Evolutionary conservation across 352 stramenopile genomes (phyloP).

Genomic region (Phytophthora melonis): DNA sequence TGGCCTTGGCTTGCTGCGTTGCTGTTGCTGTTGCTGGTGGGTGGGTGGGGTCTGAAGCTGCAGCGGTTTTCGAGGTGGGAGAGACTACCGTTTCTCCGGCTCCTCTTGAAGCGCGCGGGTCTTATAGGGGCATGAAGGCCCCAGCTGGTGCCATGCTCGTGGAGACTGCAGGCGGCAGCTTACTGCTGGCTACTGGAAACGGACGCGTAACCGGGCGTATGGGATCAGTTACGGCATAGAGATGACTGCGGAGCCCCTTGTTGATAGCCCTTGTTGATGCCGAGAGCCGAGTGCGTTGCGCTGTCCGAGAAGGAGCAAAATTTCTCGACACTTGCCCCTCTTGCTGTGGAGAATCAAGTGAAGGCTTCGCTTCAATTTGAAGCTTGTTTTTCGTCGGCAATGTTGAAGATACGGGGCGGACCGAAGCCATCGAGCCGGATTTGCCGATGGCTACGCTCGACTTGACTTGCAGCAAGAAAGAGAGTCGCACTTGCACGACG

Average conservation of each 20-base stretch:
- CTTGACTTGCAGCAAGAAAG: background rate
- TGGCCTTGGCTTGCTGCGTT: too few relatives aligned
- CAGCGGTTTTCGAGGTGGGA: conserved; percentile 30
- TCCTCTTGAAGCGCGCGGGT: conserved; percentile 14
- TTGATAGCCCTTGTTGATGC: too few relatives aligned
- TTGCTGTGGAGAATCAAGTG: background rate
- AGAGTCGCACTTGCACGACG: too few relatives aligned
- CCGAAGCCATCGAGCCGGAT: background rate
- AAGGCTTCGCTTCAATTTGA: background rate
- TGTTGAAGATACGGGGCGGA: conserved; percentile 20
- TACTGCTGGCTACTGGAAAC: conserved; percentile 22
- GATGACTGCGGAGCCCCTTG: background rate
- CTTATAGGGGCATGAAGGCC: conserved; percentile 7
- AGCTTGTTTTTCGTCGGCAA: conserved; percentile 1
- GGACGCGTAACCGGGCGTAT: conserved; percentile 14
- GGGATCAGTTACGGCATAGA: conserved; percentile 28
- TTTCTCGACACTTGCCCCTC: conserved; percentile 14
- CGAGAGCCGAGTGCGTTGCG: too few relatives aligned
- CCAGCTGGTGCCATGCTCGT: conserved; percentile 29
- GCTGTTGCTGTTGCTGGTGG: conserved; percentile 2
- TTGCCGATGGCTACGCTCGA: background rate
- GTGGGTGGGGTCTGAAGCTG: conserved; percentile 12
- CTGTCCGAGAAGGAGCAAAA: background rate
- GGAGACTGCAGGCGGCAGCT: conserved; percentile 5
- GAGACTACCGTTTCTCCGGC: conserved; percentile 36